phyloP scores from a whole-genome alignment of 108 stramenopile species.

The Pseudonitzschia delicatissima region DNA sequence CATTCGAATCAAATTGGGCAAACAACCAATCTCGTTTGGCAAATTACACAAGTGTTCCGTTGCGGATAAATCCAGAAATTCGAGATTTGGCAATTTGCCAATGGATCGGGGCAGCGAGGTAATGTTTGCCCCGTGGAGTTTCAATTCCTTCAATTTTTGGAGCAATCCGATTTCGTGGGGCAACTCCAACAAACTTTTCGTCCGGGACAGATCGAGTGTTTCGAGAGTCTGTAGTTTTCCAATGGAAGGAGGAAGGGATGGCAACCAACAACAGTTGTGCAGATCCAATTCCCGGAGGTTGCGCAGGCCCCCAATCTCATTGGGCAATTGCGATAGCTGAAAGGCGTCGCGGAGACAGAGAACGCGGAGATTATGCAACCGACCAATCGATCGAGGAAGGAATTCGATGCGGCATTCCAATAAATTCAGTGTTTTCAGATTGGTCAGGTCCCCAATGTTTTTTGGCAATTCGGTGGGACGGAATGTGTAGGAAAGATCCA shows the following conservation, averaged over 20 bases:
- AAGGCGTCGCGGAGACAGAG: too few species aligned
- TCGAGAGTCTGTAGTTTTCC: background rate
- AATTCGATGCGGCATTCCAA: too few species aligned
- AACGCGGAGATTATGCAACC: too few species aligned
- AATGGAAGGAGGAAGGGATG: background rate
- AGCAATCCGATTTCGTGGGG: background rate
- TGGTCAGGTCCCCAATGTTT: background rate
- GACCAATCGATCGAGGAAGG: too few species aligned
- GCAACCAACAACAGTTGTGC: background rate
- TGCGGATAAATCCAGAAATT: too few species aligned
- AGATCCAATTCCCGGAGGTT: slow-evolving; percentile 46
- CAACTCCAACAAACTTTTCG: background rate
- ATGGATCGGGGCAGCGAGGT: background rate
- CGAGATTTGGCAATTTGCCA: too few species aligned
- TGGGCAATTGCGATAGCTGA: slow-evolving; percentile 7
- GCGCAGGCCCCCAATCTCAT: slow-evolving; percentile 3
- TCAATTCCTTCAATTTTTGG: background rate
- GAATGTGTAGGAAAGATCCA: too few species aligned
- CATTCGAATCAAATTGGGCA: too few species aligned
- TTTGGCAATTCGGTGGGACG: too few species aligned
- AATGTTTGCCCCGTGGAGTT: background rate
- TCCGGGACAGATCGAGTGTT: background rate
- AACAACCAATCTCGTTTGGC: too few species aligned
- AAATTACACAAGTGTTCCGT: too few species aligned
- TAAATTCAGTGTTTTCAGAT: background rate